phyloP scores from a whole-genome alignment of 306 rosid species.

The Erythrophleum fordii region DNA sequence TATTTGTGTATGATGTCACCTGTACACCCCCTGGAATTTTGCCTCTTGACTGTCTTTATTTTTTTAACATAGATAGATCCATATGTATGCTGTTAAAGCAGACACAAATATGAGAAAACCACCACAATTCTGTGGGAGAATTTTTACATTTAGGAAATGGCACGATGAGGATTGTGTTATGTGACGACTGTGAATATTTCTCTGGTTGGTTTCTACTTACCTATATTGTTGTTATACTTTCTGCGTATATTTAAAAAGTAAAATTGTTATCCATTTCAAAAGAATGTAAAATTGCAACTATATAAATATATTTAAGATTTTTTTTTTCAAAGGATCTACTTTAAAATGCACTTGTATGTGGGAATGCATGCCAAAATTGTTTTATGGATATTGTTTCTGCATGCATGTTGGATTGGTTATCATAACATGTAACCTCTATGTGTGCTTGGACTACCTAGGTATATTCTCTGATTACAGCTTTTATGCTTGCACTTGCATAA shows the following conservation, averaged over 20 bases:
- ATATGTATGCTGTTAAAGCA: constrained; percentile 24
- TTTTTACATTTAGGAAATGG: constrained; percentile 11
- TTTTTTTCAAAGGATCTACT: neutral
- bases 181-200: neutral
- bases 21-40: neutral
- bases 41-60: neutral
- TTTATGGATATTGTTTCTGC: constrained; percentile 4
- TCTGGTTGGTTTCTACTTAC: constrained; percentile 9
- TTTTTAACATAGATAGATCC: neutral
- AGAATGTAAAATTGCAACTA: constrained; percentile 4
- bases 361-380: constrained; percentile 9
- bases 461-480: constrained; percentile 13
- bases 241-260: constrained; percentile 5
- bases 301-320: neutral
- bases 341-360: constrained; percentile 20
- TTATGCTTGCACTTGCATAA: constrained; percentile 24
- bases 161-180: neutral
- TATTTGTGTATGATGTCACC: neutral
- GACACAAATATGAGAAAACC: neutral
- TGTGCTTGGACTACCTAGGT: neutral
- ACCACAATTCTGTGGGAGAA: neutral
- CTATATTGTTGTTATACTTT: neutral
- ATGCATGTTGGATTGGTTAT: constrained; percentile 23
- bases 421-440: constrained; percentile 10
- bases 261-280: neutral